These are phyloP conservation scores for Penicillium capsulatum DNA, from an alignment of 2,329 filamentous ascomycete species.

Conservation along the genomic window DNA sequence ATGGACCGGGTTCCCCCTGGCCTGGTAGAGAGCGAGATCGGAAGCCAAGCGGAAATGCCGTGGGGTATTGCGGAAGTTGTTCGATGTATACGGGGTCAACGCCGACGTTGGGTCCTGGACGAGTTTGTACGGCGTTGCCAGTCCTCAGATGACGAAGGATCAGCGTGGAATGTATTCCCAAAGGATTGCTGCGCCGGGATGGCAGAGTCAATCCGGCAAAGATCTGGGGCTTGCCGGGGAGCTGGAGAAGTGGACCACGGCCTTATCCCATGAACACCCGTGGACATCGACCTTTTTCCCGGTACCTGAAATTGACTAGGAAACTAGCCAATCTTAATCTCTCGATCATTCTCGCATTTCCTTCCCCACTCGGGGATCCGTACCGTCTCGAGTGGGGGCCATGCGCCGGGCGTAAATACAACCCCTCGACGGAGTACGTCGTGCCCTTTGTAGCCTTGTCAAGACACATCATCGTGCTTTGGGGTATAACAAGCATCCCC, in stretches of 20 bases:
- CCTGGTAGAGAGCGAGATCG: conserved; percentile 34
- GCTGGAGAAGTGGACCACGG: conserved; percentile 34
- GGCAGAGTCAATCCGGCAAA: conserved; percentile 33
- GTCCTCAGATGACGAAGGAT: conserved; percentile 36
- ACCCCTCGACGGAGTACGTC: no score
- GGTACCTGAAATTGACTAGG: no score
- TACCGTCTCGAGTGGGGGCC: no score
- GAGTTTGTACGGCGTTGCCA: conserved; percentile 37
- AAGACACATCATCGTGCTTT: no score
- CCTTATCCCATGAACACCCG: no score
- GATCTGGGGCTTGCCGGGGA: conserved; percentile 31
- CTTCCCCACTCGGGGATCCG: no score
- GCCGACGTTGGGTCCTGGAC: conserved; percentile 37
- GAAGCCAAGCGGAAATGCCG: conserved; percentile 1
- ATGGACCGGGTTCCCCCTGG: conserved; percentile 39
- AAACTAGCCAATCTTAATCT: no score
- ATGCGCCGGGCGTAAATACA: no score
- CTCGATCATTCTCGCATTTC: no score
- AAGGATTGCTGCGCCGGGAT: conserved; percentile 30
- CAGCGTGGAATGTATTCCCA: conserved; percentile 37
- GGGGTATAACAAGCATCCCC: no score
- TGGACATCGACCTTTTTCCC: no score
- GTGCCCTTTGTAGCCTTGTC: no score
- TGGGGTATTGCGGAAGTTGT: conserved; percentile 1
- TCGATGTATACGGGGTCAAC: conserved; percentile 20